These are phyloP conservation scores for Penicillium sp. DNA, from an alignment of 2,329 filamentous ascomycete species.

Conservation along the genomic window DNA sequence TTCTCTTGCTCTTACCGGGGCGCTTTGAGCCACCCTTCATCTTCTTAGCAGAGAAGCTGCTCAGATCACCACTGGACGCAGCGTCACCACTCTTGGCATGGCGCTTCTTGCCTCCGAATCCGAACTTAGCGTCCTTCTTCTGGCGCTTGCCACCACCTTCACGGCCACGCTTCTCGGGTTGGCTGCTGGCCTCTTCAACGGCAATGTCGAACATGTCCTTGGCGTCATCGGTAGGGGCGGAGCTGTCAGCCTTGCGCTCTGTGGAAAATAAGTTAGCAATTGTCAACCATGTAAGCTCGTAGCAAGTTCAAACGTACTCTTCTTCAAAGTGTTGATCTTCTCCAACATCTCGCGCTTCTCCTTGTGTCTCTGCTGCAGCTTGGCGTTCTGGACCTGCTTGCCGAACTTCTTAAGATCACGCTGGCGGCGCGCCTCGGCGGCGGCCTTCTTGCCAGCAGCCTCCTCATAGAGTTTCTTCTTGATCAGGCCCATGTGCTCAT, in stretches of 20 bases:
- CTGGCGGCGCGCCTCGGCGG: conserved; percentile 86
- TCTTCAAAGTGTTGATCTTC: conserved; percentile 92
- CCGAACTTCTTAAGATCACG: conserved; percentile 98
- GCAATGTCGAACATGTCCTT: conserved; percentile 90
- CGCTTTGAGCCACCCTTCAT: conserved; percentile 69
- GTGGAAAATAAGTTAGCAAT: conserved; percentile 16
- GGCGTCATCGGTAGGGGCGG: conserved; percentile 67
- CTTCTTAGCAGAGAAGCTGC: conserved; percentile 76
- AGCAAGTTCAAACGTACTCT: conserved; percentile 68
- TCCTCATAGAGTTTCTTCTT: conserved; percentile 91
- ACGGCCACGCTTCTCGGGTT: conserved; percentile 53
- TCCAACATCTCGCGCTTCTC: conserved; percentile 90
- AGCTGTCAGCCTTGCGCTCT: conserved; percentile 76
- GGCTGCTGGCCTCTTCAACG: conserved; percentile 69
- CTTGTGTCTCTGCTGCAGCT: conserved; percentile 91
- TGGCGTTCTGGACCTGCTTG: conserved; percentile 95
- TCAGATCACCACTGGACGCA: conserved; percentile 75
- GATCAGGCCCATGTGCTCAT: conserved; percentile 97
- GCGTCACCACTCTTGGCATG: conserved; percentile 90
- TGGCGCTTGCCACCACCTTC: conserved; percentile 67
- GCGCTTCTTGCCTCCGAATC: conserved; percentile 94
- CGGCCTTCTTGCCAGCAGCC: conserved; percentile 87
- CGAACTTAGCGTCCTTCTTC: conserved; percentile 94
- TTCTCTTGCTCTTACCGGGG: conserved; percentile 55
- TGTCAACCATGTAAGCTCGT: conserved; percentile 20